Evolutionary conservation across 1,284 basidiomycete species (phyloP).

Genomic region (Pseudozyma tsukubaensis): DNA sequence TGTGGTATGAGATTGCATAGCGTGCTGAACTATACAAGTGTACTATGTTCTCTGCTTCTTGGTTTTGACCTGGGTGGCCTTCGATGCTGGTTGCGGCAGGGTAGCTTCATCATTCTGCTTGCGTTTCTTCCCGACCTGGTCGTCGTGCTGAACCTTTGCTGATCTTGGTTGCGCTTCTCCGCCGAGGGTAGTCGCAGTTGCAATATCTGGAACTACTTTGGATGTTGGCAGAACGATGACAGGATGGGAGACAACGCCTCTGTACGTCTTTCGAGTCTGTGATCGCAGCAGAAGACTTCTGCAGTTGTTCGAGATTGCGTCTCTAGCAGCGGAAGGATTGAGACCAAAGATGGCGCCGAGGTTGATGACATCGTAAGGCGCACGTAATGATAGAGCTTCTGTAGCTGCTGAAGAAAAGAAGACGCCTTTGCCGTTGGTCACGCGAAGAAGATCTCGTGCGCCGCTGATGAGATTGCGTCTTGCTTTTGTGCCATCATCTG

Average conservation of each 20-base stretch:
- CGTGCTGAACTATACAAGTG: background rate
- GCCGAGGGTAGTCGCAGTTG: too few species aligned
- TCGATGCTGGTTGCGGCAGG: background rate
- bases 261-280: conserved; percentile 55
- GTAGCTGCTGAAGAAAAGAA: conserved; percentile 59
- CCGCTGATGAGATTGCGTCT: conserved; percentile 62
- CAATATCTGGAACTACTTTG: background rate
- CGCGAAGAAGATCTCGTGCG: conserved; percentile 60
- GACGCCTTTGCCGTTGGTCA: conserved; percentile 65
- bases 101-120: conserved; percentile 1
- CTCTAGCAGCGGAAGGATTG: conserved; percentile 51
- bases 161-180: too few species aligned
- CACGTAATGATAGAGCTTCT: conserved; percentile 55
- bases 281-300: conserved; percentile 53
- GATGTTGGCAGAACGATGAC: conserved; percentile 5
- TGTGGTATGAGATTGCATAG: background rate
- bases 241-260: conserved; percentile 53
- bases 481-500: conserved; percentile 29
- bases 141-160: too few species aligned
- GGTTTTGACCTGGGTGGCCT: conserved; percentile 3
- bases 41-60: conserved; percentile 29
- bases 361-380: conserved; percentile 65
- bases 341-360: conserved; percentile 62
- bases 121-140: conserved; percentile 16
- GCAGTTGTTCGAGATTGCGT: conserved; percentile 57